Evolutionary conservation across 768 basidiomycete species (phyloP), one percentile per base, ranked within the genome.

Genomic region (Boletus pseudo-olivaceus): DNA sequence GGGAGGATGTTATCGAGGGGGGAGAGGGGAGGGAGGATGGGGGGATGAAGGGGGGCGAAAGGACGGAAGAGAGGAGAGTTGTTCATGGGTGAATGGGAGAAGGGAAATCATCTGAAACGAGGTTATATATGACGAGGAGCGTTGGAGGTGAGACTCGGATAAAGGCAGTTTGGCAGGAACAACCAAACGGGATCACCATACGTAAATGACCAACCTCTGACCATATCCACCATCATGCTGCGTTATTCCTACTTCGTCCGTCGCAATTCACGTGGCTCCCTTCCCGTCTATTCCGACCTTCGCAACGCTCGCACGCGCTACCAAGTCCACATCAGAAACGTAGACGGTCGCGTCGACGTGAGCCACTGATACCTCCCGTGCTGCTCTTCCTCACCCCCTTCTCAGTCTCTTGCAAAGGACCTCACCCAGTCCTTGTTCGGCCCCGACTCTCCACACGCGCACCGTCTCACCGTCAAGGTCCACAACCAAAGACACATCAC

Each of bases 211-310:
- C 17, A 10, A 17, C 12, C 34, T 45, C 35, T 34, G 19, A 47
- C 15, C 29, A n/a, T 11, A 11, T n/a, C 27, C 29, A 11, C 46
- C 49, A 62, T 53, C 38, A 10, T 55, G 51, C 62, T 29, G 27
- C 49, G 41, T 29, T 26, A 9, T 23, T 19, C 62, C 53, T 92
- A 89, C 71, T 80, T 78, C 56, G 75, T 92, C 42, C 78, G 81
- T 20, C 81, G 89, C 56, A 90, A 88, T 68, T 68, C 79, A 44
- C 77, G 77, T 47, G 85, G 87, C 32, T 79, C 80, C 45, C 76
- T 91, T 30, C 88, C 89, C 41, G 86, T 92, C 26, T 90, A 90
- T 68, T 80, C 85, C 29, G 86, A 90, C 66, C 66, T 88, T 42
- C 82, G 85, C 57, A 88, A 86, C 66, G 81, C 72, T 3, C 30